Evolutionary conservation across 75 land plant species (phyloP).

Genomic region (Picea glauca): DNA sequence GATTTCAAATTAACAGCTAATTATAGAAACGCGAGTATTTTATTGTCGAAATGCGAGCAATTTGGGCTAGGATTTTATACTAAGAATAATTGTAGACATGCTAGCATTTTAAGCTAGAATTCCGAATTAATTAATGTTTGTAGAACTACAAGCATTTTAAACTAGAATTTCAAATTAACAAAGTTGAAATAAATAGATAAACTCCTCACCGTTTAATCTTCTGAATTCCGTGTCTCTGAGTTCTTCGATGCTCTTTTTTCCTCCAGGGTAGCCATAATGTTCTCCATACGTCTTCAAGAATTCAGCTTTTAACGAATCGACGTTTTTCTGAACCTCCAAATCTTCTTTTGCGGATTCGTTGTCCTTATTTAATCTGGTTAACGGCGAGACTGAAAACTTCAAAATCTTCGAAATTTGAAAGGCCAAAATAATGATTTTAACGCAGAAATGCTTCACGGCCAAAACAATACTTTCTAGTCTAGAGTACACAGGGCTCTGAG

Average conservation of each 20-base stretch:
- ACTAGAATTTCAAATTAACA: not conserved
- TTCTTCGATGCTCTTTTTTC: conserved; percentile 58
- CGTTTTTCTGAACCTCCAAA: too few relatives aligned
- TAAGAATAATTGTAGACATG: not conserved
- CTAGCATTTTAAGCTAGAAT: not conserved
- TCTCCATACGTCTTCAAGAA: conserved; percentile 61
- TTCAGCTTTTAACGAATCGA: conserved; percentile 11
- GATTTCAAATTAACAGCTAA: not conserved
- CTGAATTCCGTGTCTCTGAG: conserved; percentile 74
- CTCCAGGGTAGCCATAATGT: conserved; percentile 74
- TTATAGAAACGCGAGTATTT: not conserved
- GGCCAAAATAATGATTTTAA: conserved; percentile 4
- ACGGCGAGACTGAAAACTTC: not conserved
- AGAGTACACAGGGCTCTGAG: not conserved
- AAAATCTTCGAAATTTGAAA: not conserved
- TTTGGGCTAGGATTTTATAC: not conserved
- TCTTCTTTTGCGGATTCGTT: too few relatives aligned
- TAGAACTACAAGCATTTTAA: not conserved
- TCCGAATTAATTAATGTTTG: not conserved
- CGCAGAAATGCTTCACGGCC: not conserved
- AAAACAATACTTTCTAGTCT: not conserved
- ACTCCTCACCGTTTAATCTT: conserved; percentile 53
- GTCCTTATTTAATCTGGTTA: not conserved
- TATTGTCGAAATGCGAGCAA: not conserved
- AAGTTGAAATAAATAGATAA: conserved; percentile 1